Evolutionary conservation across 2,329 filamentous ascomycete species (phyloP).

Genomic region (Bipolaris cookei): DNA sequence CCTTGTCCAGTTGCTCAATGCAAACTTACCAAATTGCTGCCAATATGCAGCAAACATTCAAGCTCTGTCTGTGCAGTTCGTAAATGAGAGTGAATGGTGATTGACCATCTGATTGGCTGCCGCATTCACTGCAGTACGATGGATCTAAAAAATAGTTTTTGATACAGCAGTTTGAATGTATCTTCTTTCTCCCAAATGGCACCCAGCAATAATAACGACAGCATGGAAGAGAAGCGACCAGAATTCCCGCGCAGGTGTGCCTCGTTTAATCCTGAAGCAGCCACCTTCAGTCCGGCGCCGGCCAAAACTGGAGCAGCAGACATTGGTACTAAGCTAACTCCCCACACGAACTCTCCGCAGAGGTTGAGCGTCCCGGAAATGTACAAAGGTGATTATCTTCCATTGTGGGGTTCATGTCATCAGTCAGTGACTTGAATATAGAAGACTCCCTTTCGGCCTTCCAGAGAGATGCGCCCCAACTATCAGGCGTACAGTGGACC

Average conservation of each 20-base stretch:
- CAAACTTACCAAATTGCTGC: neutral
- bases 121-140: slow-evolving; percentile 9
- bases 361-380: neutral
- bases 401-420: too few relatives aligned
- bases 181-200: neutral
- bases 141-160: neutral
- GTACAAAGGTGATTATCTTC: neutral
- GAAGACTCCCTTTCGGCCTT: slow-evolving; percentile 10
- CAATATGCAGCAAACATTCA: neutral
- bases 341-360: neutral
- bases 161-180: neutral
- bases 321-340: neutral
- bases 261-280: slow-evolving; percentile 25
- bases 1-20: neutral
- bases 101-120: slow-evolving; percentile 5
- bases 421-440: slow-evolving; percentile 4
- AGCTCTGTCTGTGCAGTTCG: neutral
- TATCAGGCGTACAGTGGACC: slow-evolving; percentile 1
- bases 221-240: slow-evolving; percentile 2
- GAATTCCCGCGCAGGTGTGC: neutral
- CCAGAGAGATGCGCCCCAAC: slow-evolving; percentile 4
- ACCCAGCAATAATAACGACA: neutral
- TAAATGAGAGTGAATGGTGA: slow-evolving; percentile 5
- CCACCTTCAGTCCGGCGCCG: slow-evolving; percentile 15
- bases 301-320: slow-evolving; percentile 1